A percentile compares a stretch with the other conserved stretches of the same genome.
phyloP scores from a whole-genome alignment of 257 asterid genomes.

The Ligustrum vulgare region DNA sequence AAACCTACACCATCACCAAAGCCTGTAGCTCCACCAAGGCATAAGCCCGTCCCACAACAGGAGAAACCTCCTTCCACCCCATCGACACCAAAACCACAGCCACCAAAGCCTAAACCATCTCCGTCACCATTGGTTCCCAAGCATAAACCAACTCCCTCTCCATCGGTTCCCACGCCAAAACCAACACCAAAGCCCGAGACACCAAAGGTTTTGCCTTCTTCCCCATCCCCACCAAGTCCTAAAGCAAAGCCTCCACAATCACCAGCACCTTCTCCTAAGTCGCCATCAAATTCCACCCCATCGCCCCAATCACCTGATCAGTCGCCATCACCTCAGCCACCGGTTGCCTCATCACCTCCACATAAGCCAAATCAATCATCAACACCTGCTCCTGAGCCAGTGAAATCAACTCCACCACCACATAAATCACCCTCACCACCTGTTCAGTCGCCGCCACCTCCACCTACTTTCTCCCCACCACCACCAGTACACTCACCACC shows the following conservation, averaged over 20 bases:
- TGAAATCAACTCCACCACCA: no score
- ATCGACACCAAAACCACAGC: neutral
- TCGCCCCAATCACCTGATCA: neutral
- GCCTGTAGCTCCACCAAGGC: neutral
- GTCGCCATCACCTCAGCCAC: neutral
- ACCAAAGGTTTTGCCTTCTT: neutral
- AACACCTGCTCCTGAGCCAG: no score
- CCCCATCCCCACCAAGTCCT: neutral
- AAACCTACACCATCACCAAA: slow-evolving; percentile 2
- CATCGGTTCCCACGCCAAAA: slow-evolving; percentile 7
- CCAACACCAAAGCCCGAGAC: neutral
- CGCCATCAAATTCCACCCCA: neutral
- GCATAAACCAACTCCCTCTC: slow-evolving; percentile 15
- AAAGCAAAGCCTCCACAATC: no score
- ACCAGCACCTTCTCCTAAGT: neutral
- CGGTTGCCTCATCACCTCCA: slow-evolving; percentile 14
- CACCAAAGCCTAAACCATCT: neutral
- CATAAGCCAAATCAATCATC: no score
- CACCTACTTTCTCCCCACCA: neutral
- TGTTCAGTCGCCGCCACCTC: neutral
- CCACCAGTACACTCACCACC: neutral
- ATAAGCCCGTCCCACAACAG: neutral
- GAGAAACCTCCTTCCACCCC: neutral
- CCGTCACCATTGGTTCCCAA: slow-evolving; percentile 12
- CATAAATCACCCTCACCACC: neutral